A percentile compares a stretch with the other conserved stretches of the same genome.
Evolutionary conservation across 2,329 filamentous ascomycete genomes (phyloP).

Genomic region (Fusarium verrucosum): DNA sequence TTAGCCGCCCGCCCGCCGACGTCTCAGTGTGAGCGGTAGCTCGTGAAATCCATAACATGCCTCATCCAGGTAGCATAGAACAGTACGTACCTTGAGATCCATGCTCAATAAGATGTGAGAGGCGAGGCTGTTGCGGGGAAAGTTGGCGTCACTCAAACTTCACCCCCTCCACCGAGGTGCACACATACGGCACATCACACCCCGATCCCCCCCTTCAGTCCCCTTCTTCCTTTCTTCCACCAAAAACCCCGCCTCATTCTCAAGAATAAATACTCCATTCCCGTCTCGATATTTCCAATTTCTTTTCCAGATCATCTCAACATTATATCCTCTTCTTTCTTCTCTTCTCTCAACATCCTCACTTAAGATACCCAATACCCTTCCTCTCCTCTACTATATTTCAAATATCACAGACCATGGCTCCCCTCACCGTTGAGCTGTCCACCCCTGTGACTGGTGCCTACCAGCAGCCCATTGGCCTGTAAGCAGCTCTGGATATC

Average conservation of each 20-base stretch:
- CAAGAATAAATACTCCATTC: constrained; percentile 43
- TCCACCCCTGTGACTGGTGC: constrained; percentile 72
- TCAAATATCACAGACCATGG: constrained; percentile 37
- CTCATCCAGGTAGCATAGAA: not conserved
- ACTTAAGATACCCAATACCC: constrained; percentile 40
- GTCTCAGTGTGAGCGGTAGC: constrained; percentile 17
- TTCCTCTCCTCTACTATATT: constrained; percentile 6
- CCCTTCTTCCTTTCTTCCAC: constrained; percentile 26
- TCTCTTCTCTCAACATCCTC: constrained; percentile 22
- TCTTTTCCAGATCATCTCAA: constrained; percentile 41
- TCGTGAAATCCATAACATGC: constrained; percentile 13
- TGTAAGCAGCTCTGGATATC: constrained; percentile 57
- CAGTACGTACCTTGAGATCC: constrained; percentile 5
- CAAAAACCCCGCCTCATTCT: constrained; percentile 40
- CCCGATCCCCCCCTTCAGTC: constrained; percentile 18
- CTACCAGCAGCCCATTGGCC: constrained; percentile 68
- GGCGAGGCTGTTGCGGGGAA: constrained; percentile 45
- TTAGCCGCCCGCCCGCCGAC: constrained; percentile 13
- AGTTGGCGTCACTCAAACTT: constrained; percentile 36
- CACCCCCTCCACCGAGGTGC: constrained; percentile 26
- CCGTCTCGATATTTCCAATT: constrained; percentile 25
- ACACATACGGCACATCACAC: constrained; percentile 7
- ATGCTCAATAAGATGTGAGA: constrained; percentile 24
- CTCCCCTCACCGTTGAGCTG: constrained; percentile 64
- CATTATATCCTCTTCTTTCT: constrained; percentile 13